Percentiles rank a stretch among this genome's conserved stretches.
These are phyloP conservation scores for Linum lewisii DNA, from an alignment of 345 rosid species.

Conservation along the genomic window DNA sequence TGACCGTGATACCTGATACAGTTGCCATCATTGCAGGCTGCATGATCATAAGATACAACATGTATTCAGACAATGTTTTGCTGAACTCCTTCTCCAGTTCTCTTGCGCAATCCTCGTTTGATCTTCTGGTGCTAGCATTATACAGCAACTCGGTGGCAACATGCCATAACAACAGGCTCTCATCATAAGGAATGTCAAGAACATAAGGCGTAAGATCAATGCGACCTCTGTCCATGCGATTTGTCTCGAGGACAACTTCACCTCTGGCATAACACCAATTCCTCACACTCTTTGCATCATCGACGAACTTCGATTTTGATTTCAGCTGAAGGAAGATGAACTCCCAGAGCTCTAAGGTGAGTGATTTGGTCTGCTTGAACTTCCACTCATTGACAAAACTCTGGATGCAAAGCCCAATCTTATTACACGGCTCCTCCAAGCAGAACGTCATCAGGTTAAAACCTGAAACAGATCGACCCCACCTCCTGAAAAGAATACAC, in stretches of 20 bases:
- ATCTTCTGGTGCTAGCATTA: conserved; percentile 7
- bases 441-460: conserved; percentile 45
- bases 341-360: conserved; percentile 39
- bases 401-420: conserved; percentile 19
- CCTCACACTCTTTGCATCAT: conserved; percentile 34
- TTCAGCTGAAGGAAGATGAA: conserved; percentile 35
- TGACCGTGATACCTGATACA: conserved; percentile 1
- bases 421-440: conserved; percentile 20
- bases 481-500: conserved; percentile 29
- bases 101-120: not conserved
- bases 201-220: conserved; percentile 25
- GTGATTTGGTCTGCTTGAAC: conserved; percentile 28
- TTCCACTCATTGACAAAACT: conserved; percentile 27
- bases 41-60: conserved; percentile 42
- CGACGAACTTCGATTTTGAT: conserved; percentile 29
- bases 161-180: conserved; percentile 28
- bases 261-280: conserved; percentile 45
- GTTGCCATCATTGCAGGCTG: conserved; percentile 43
- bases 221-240: not conserved
- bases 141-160: conserved; percentile 49
- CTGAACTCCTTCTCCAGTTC: conserved; percentile 25
- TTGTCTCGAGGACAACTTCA: conserved; percentile 35
- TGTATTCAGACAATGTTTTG: conserved; percentile 48
- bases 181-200: conserved; percentile 10
- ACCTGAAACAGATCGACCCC: conserved; percentile 40